Conservation (phyloP, 2,329 filamentous ascomycete genomes). For the Fusarium incarnatum region DNA sequence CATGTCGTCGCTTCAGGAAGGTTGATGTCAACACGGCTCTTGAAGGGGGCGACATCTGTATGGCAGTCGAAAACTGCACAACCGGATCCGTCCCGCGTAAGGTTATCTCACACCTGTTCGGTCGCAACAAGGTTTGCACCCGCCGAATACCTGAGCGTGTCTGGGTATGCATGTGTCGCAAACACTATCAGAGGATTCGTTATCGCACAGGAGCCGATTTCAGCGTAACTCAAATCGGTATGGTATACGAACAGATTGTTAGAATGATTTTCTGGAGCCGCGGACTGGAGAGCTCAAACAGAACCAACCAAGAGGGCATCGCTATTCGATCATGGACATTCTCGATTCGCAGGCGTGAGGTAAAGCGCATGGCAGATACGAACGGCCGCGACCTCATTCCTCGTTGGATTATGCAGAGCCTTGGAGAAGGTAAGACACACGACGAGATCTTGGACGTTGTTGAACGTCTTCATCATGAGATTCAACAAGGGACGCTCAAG, state of each 20-base stretch:
- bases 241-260: slow-evolving; percentile 71
- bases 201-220: slow-evolving; percentile 75
- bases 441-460: slow-evolving; percentile 61
- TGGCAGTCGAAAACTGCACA: slow-evolving; percentile 68
- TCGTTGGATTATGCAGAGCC: slow-evolving; percentile 61
- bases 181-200: slow-evolving; percentile 81
- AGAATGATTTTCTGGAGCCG: slow-evolving; percentile 73
- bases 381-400: slow-evolving; percentile 42
- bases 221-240: slow-evolving; percentile 70
- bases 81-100: slow-evolving; percentile 75
- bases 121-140: slow-evolving; percentile 83
- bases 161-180: slow-evolving; percentile 83
- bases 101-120: slow-evolving; percentile 84
- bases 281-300: slow-evolving; percentile 54
- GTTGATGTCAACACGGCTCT: slow-evolving; percentile 32
- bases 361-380: slow-evolving; percentile 62
- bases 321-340: slow-evolving; percentile 66
- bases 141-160: slow-evolving; percentile 74
- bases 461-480: slow-evolving; percentile 57
- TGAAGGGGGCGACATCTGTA: slow-evolving; percentile 57
- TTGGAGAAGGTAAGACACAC: slow-evolving; percentile 61
- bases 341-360: slow-evolving; percentile 72
- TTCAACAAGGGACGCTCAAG: slow-evolving; percentile 55
- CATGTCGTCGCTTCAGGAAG: slow-evolving; percentile 30
- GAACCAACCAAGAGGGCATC: slow-evolving; percentile 47